Conservation (phyloP, 108 stramenopile genomes). For the Discostella stelligeroides region DNA sequence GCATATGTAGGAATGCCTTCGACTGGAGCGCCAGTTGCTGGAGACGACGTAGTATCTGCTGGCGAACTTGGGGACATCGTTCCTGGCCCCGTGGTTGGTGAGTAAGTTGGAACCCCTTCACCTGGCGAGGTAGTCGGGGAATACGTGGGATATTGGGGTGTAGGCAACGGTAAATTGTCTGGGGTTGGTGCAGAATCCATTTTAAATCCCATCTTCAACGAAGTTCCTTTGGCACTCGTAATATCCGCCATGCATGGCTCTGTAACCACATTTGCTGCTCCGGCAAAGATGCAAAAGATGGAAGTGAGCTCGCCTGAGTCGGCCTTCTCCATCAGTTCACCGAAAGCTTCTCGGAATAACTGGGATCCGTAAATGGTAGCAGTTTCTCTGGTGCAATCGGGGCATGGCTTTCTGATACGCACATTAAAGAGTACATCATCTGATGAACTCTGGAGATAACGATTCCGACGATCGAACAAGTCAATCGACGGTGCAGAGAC, state of each 20-base stretch:
- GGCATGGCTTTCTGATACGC: constrained; percentile 22
- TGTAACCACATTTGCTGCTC: constrained; percentile 4
- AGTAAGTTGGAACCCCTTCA: background rate
- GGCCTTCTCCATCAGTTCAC: constrained; percentile 21
- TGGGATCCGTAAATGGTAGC: constrained; percentile 29
- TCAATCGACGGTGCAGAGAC: background rate
- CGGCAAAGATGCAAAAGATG: constrained; percentile 37
- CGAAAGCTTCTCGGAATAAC: constrained; percentile 32
- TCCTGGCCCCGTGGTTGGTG: background rate
- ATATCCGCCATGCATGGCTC: constrained; percentile 28
- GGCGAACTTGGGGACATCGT: no score
- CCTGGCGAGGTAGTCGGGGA: background rate
- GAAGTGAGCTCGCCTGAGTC: constrained; percentile 24
- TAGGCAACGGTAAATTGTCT: background rate
- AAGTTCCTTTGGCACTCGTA: constrained; percentile 27
- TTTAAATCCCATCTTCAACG: constrained; percentile 23
- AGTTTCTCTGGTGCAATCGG: constrained; percentile 26
- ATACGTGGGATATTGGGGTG: background rate
- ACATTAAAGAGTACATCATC: constrained; percentile 29
- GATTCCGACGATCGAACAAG: constrained; percentile 16
- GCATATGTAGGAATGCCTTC: background rate
- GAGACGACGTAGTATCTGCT: no score
- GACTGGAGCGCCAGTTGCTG: background rate
- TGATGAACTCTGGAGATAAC: constrained; percentile 19
- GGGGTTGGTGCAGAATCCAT: constrained; percentile 4